Evolutionary conservation across 208 protist species (phyloP).

Genomic region (Leishmania gerbilli): DNA sequence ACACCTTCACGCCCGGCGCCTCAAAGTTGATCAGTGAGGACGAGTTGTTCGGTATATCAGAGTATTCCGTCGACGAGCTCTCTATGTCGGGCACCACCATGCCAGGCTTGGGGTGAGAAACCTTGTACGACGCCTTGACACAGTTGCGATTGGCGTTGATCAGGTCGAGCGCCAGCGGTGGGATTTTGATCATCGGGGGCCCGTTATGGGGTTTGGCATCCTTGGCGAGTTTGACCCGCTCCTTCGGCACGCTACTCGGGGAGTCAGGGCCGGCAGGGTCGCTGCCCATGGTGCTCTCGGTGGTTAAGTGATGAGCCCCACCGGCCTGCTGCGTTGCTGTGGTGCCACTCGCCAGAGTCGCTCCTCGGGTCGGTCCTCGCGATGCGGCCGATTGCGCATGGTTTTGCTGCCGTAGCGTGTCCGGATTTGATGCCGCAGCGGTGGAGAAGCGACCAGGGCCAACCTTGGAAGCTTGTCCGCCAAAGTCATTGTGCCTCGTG

Average conservation of each 20-base stretch:
- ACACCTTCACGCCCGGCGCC: constrained; percentile 21
- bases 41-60: constrained; percentile 5
- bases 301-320: constrained; percentile 6
- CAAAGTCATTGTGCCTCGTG: neutral
- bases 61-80: constrained; percentile 5
- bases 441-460: no score
- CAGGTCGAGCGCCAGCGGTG: constrained; percentile 26
- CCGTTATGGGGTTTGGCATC: constrained; percentile 20
- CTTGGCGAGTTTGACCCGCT: constrained; percentile 23
- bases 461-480: neutral
- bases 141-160: constrained; percentile 23
- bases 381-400: neutral
- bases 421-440: no score
- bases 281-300: constrained; percentile 9
- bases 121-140: constrained; percentile 10
- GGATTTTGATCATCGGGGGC: constrained; percentile 17
- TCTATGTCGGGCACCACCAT: no score
- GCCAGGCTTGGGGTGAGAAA: neutral
- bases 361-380: neutral
- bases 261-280: constrained; percentile 9
- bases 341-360: neutral
- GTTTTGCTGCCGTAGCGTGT: neutral
- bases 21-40: neutral
- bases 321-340: constrained; percentile 9
- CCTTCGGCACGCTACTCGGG: constrained; percentile 27